These are phyloP conservation scores for Ceratobasidium sp. DNA, from an alignment of 1,284 basidiomycete genomes.

Conservation along the genomic window DNA sequence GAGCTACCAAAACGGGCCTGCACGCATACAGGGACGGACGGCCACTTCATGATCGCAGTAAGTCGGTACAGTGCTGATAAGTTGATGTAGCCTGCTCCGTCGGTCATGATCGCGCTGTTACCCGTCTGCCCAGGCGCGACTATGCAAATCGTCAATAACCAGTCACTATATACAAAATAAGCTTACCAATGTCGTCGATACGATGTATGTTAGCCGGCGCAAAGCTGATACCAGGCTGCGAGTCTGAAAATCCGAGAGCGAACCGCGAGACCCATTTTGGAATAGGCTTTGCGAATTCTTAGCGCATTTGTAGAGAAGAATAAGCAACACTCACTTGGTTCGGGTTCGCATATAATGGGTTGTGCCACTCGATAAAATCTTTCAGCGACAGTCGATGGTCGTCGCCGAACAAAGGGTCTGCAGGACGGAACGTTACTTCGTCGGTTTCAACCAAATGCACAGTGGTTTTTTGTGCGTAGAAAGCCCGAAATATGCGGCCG, in stretches of 20 bases:
- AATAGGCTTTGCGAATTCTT: constrained; percentile 7
- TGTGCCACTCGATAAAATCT: constrained; percentile 44
- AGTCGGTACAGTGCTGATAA: constrained; percentile 31
- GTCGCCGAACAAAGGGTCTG: constrained; percentile 34
- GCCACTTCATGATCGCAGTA: constrained; percentile 28
- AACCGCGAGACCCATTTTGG: constrained; percentile 44
- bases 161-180: neutral
- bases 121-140: constrained; percentile 11
- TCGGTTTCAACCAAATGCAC: constrained; percentile 42
- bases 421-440: constrained; percentile 24
- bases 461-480: constrained; percentile 30
- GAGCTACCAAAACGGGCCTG: constrained; percentile 44
- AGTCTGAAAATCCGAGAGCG: constrained; percentile 42
- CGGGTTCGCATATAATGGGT: constrained; percentile 36
- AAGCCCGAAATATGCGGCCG: constrained; percentile 43
- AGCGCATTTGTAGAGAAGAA: neutral
- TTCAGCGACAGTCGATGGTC: constrained; percentile 30
- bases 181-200: constrained; percentile 42
- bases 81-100: constrained; percentile 44
- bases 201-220: constrained; percentile 32
- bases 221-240: constrained; percentile 38
- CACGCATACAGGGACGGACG: constrained; percentile 32
- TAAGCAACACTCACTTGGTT: neutral
- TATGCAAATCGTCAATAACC: neutral
- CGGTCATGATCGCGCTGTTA: constrained; percentile 43